Evolutionary conservation across 176 grass and related monocot genomes (phyloP).

Genomic region (Lolium multiflorum): DNA sequence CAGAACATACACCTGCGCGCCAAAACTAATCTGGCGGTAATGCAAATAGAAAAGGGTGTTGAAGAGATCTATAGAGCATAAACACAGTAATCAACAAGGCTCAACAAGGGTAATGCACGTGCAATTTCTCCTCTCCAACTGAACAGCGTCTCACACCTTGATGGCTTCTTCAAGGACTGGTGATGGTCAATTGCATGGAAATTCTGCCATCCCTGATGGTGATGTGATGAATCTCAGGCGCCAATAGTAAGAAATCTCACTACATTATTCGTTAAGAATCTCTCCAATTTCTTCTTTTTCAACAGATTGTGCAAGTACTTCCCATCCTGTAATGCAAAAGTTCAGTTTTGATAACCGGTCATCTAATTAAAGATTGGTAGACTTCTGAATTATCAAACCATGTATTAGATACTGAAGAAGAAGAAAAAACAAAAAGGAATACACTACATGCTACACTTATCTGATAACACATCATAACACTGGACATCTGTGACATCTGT

Average conservation of each 20-base stretch:
- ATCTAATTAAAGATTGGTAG: too few species aligned
- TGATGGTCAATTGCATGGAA: neutral
- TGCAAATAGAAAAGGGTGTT: neutral
- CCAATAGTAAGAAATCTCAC: neutral
- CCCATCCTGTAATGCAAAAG: neutral
- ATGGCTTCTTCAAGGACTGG: neutral
- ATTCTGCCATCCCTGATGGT: neutral
- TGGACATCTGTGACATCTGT: too few species aligned
- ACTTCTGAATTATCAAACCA: too few species aligned
- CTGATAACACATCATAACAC: too few species aligned
- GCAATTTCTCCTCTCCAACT: neutral
- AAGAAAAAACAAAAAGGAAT: too few species aligned
- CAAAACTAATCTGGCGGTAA: neutral
- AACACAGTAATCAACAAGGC: neutral
- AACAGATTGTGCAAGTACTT: neutral
- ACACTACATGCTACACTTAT: too few species aligned
- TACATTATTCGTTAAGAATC: too few species aligned
- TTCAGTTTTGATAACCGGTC: neutral
- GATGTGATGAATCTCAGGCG: neutral
- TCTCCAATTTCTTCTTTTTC: neutral
- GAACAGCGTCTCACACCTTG: neutral
- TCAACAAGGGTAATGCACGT: neutral
- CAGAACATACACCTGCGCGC: neutral
- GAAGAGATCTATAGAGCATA: neutral
- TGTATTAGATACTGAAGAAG: too few species aligned